phyloP scores from a whole-genome alignment of 2,329 filamentous ascomycete genomes.

The Fusarium avenaceum region DNA sequence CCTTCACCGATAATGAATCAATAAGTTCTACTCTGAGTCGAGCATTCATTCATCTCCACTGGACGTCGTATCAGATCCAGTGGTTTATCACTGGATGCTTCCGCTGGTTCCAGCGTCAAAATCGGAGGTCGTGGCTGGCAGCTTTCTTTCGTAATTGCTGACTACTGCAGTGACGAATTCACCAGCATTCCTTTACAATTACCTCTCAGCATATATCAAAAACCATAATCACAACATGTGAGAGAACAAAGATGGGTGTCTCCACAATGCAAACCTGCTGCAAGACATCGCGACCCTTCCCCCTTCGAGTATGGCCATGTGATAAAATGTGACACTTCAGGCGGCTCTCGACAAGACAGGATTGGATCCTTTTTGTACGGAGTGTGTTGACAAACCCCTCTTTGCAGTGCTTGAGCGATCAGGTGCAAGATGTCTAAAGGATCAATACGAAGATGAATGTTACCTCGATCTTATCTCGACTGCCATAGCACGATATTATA shows the following conservation, averaged over 20 bases:
- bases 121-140: neutral
- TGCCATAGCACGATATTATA: neutral
- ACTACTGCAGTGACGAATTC: neutral
- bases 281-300: constrained; percentile 36
- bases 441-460: constrained; percentile 19
- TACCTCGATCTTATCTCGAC: constrained; percentile 12
- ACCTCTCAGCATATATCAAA: neutral
- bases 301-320: constrained; percentile 42
- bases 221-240: neutral
- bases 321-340: constrained; percentile 39
- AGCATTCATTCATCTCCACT: constrained; percentile 6
- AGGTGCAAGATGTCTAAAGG: constrained; percentile 14
- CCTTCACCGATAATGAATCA: constrained; percentile 9
- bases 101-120: constrained; percentile 16
- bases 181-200: neutral
- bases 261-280: constrained; percentile 34
- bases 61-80: constrained; percentile 6
- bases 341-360: constrained; percentile 30
- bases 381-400: constrained; percentile 32
- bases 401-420: constrained; percentile 9
- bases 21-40: constrained; percentile 10
- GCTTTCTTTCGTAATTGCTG: neutral
- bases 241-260: constrained; percentile 13
- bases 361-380: constrained; percentile 25
- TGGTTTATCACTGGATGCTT: neutral